A percentile compares a stretch with the other conserved stretches of the same genome.
phyloP scores from a whole-genome alignment of 768 basidiomycete genomes.

The Agaricus subrufescens region DNA sequence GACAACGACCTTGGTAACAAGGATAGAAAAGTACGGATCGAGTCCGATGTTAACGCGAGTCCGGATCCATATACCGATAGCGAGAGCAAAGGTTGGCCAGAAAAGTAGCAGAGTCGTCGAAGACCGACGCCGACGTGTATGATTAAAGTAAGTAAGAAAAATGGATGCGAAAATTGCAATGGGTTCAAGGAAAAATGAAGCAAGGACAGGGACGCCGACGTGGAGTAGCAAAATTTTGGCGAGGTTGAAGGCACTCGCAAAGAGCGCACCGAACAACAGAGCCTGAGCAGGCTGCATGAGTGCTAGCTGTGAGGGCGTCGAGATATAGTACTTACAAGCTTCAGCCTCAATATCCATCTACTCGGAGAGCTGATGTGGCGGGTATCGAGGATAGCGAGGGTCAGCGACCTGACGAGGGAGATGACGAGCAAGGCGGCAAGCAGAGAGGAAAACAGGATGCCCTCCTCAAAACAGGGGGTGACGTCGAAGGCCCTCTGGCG shows the following conservation, averaged over 20 bases:
- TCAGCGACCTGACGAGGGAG: slow-evolving; percentile 31
- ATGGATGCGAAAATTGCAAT: slow-evolving; percentile 44
- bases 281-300: slow-evolving; percentile 27
- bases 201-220: slow-evolving; percentile 38
- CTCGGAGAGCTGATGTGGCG: slow-evolving; percentile 42
- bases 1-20: slow-evolving; percentile 41
- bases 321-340: slow-evolving; percentile 52
- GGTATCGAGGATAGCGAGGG: slow-evolving; percentile 19
- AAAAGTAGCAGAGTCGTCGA: slow-evolving; percentile 74
- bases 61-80: slow-evolving; percentile 52
- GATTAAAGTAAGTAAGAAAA: slow-evolving; percentile 59
- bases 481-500: slow-evolving; percentile 61
- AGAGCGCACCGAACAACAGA: slow-evolving; percentile 41
- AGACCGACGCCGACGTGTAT: slow-evolving; percentile 64
- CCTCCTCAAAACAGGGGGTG: slow-evolving; percentile 81
- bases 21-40: slow-evolving; percentile 27
- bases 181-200: slow-evolving; percentile 55
- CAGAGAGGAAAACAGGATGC: slow-evolving; percentile 51
- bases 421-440: slow-evolving; percentile 42
- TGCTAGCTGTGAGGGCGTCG: neutral
- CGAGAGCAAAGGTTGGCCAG: slow-evolving; percentile 66
- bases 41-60: slow-evolving; percentile 37
- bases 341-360: slow-evolving; percentile 46
- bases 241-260: slow-evolving; percentile 40
- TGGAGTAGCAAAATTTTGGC: slow-evolving; percentile 30